Evolutionary conservation across 2,329 filamentous ascomycete genomes (phyloP), one percentile per base, ranked within the genome.

Genomic region (Fusarium staphyleae): DNA sequence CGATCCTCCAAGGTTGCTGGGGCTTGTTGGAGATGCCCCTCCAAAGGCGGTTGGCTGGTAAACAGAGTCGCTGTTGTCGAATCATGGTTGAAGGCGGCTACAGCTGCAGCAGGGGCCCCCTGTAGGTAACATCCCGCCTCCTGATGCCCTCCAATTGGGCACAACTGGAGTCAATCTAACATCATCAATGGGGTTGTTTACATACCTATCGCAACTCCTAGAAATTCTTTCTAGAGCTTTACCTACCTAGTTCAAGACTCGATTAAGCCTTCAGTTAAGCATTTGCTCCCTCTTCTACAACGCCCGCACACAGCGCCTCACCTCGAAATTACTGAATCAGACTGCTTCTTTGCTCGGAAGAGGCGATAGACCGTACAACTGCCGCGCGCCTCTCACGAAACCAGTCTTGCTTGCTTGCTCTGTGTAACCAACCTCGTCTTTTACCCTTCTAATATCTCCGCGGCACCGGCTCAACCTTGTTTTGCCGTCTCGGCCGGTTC

Each of bases 11-110:
- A 30, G 34, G 54, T 57, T 55, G 41, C 51, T 45, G 29, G 46
- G 22, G 37, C 33, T 16, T 16, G 47, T 52, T 48, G 36, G 33
- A n/a, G 33, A 15, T 59, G 51, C 54, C 50, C 57, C 60, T 54
- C 50, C 39, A 32, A 32, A 30, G 30, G 43, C 39, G 43, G 63
- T 66, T 66, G 63, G 61, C 61, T 52, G 63, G 61, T 59, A 51
- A 47, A 65, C 61, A 43, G 45, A 34, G n/a, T 19, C 30, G 16
- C 8, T 22, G 26, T 10, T 32, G 32, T 16, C 50, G 39, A 33
- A 43, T 50, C 51, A 37, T 12, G 43, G 40, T 37, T 51, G 53
- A 48, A 32, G 36, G 41, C 50, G 45, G 45, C 47, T 53, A 29
- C 30, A 43, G 15, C 16, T 14, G 35, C 47, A 47, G 32, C 13